phyloP scores from a whole-genome alignment of 2,329 filamentous ascomycete species.

The Didymella arachidicola region DNA sequence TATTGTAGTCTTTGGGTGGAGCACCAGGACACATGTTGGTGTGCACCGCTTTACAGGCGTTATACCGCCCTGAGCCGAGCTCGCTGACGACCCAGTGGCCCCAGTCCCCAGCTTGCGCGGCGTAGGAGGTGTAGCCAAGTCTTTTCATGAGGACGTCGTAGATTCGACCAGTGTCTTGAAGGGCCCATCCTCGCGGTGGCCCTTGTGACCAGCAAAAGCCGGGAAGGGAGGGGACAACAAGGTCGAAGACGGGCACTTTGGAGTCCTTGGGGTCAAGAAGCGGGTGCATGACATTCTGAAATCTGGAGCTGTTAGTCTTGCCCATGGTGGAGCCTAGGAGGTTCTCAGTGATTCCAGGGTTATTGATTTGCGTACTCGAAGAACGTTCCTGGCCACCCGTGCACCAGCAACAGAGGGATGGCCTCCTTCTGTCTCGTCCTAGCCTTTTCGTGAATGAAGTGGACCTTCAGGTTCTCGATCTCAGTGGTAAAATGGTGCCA shows the following conservation, averaged over 20 bases:
- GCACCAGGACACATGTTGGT: slow-evolving; percentile 53
- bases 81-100: slow-evolving; percentile 53
- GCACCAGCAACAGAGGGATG: slow-evolving; percentile 53
- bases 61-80: slow-evolving; percentile 46
- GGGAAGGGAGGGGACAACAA: slow-evolving; percentile 66
- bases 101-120: slow-evolving; percentile 54
- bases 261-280: slow-evolving; percentile 42
- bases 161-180: slow-evolving; percentile 56
- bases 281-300: slow-evolving; percentile 48
- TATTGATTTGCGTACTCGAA: slow-evolving; percentile 45
- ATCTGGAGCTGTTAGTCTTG: slow-evolving; percentile 20
- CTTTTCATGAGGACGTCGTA: slow-evolving; percentile 39
- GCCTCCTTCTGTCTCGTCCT: slow-evolving; percentile 42
- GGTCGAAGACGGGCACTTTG: slow-evolving; percentile 58
- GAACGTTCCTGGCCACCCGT: slow-evolving; percentile 58
- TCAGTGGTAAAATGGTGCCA: slow-evolving; percentile 48
- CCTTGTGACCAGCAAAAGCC: slow-evolving; percentile 35
- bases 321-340: neutral
- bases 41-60: slow-evolving; percentile 52
- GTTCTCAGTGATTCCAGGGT: neutral
- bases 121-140: slow-evolving; percentile 52
- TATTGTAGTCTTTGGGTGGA: slow-evolving; percentile 40
- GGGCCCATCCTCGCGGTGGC: slow-evolving; percentile 40
- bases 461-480: slow-evolving; percentile 48
- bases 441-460: slow-evolving; percentile 52